Percentiles rank a stretch among this genome's conserved stretches.
Conservation (phyloP, 2,329 filamentous ascomycete species). For the Verticillium isaacii region DNA sequence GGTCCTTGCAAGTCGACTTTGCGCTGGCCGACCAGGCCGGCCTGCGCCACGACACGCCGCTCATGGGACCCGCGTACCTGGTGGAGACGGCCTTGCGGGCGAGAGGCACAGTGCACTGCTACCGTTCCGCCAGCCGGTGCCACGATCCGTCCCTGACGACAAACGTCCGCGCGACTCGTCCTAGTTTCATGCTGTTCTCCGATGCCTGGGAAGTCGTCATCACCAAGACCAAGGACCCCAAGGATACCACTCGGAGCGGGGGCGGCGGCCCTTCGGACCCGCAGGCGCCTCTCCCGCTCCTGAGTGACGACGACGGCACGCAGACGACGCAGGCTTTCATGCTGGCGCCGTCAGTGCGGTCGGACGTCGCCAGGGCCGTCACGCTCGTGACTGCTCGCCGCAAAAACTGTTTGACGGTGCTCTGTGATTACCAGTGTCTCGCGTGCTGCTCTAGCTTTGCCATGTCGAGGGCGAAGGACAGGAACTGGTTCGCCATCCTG, state of each 20-base stretch:
- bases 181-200: background rate
- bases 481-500: background rate
- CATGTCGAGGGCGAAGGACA: background rate
- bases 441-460: background rate
- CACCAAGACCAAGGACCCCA: background rate
- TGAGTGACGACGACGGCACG: background rate
- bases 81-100: background rate
- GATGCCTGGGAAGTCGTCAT: background rate
- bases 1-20: background rate
- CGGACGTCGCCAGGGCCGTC: background rate
- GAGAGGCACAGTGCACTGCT: background rate
- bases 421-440: background rate
- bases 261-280: background rate
- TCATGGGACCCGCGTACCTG: background rate
- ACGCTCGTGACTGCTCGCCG: background rate
- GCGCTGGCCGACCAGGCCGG: background rate
- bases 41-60: background rate
- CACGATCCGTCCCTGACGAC: background rate
- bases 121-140: background rate
- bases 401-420: background rate
- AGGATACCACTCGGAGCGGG: background rate
- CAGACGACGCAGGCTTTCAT: background rate
- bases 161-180: background rate
- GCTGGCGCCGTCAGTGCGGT: background rate
- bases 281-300: background rate